Base-by-base conservation (phyloP, 345 rosid species). In the thale cress (Arabidopsis thaliana) region DNA sequence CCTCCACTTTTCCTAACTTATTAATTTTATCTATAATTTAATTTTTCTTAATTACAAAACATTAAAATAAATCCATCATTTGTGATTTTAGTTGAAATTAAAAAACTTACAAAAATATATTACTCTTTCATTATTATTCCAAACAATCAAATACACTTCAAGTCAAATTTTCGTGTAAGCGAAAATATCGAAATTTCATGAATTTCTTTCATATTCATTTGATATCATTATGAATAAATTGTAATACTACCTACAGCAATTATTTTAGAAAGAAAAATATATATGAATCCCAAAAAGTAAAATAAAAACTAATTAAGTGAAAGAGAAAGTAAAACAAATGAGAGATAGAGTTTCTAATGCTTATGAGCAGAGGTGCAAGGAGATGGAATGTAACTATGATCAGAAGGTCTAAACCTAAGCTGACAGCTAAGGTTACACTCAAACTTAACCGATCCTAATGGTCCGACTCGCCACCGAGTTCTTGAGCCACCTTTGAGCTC, bases 401-500 rank as follows among this genome's bases (percentile, higher is more conserved):
- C 82, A 5, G 65, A 73, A 0, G 84, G 76, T 79, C 66, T 91
- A 67, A 96, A 93, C 14, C 13, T 78, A 65, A 96, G 96, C 45
- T 37, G 37, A 60, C 99, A 96, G 32, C 79, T 53, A 82, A 96
- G 82, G 67, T 40, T 80, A 72, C 87, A 84, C 58, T 38, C 69
- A 71, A 85, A 89, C 74, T 67, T 72, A 37, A 86, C 75, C 1
- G 97, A 88, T 0, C 98, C 98, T 46, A 96, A 73, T 23, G 51
- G 81, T 24, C 93, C 93, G 0, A 93, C 81, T 56, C 87, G 78
- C 97, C 99, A 96, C 50, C 85, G 78, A n/a, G 91, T 77, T 69
- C 70, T 81, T 2, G 88, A 76, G 7, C 76, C 80, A 23, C 99
- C 98, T 78, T 83, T 83, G 59, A 96, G 70, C 37, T 81, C 84